These are phyloP conservation scores for Salix caprea DNA, from an alignment of 345 rosid genomes.

Conservation along the genomic window DNA sequence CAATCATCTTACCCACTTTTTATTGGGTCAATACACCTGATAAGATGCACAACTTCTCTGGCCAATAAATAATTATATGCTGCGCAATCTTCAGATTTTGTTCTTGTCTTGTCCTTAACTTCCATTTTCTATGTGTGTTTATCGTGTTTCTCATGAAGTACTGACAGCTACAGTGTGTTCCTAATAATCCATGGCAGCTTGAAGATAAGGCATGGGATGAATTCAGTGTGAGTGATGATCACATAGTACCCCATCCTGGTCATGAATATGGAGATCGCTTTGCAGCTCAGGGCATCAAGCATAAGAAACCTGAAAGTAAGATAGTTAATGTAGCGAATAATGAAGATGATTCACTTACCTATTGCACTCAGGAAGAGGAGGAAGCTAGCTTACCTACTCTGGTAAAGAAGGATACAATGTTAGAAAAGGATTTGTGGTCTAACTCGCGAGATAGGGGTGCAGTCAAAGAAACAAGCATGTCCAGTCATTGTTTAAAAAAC, in stretches of 20 bases:
- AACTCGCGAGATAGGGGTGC: constrained; percentile 34
- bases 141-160: background rate
- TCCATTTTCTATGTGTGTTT: background rate
- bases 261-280: constrained; percentile 34
- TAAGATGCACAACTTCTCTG: too few relatives aligned
- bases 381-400: constrained; percentile 21
- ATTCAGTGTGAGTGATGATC: constrained; percentile 55
- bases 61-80: background rate
- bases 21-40: too few relatives aligned
- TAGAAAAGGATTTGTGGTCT: constrained; percentile 55
- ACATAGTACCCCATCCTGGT: constrained; percentile 59
- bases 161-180: background rate
- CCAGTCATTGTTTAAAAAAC: constrained; percentile 39
- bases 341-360: constrained; percentile 28
- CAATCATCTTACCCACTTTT: too few relatives aligned
- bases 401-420: constrained; percentile 43
- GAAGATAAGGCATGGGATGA: constrained; percentile 52
- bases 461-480: constrained; percentile 39
- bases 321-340: constrained; percentile 31
- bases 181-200: constrained; percentile 38
- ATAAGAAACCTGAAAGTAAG: constrained; percentile 47
- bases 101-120: background rate
- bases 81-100: background rate
- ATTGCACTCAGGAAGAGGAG: constrained; percentile 29
- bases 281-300: constrained; percentile 30